Conservation (phyloP, 2,329 filamentous ascomycete genomes). For the Penicillium decumbens region DNA sequence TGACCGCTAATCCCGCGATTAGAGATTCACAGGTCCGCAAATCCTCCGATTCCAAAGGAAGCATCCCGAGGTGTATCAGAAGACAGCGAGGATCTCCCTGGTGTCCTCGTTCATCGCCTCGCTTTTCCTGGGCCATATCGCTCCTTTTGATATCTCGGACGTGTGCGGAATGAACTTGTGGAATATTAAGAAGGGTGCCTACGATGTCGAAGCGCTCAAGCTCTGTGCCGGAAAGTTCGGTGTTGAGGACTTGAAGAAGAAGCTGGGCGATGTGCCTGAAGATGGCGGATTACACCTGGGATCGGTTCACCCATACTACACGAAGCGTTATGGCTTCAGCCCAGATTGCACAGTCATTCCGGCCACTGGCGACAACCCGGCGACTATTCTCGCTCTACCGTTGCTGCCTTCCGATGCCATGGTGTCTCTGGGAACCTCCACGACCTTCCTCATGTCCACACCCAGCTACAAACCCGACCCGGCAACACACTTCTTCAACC, state of each 20-base stretch:
- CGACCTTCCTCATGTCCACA: slow-evolving; percentile 96
- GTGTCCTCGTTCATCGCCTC: slow-evolving; percentile 95
- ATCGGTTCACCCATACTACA: slow-evolving; percentile 71
- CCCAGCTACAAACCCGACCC: slow-evolving; percentile 85
- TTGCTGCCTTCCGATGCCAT: slow-evolving; percentile 86
- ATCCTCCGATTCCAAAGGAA: slow-evolving; percentile 82
- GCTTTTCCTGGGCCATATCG: slow-evolving; percentile 75
- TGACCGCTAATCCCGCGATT: background rate
- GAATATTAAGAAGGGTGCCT: slow-evolving; percentile 72
- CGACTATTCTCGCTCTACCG: slow-evolving; percentile 87
- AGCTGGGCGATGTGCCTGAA: slow-evolving; percentile 72
- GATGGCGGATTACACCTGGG: slow-evolving; percentile 81
- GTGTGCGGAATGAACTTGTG: slow-evolving; percentile 96
- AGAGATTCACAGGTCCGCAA: slow-evolving; percentile 96
- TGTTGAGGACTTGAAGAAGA: slow-evolving; percentile 62
- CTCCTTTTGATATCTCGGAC: slow-evolving; percentile 88
- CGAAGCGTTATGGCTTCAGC: slow-evolving; percentile 70
- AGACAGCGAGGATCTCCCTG: slow-evolving; percentile 80
- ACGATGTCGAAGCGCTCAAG: slow-evolving; percentile 69
- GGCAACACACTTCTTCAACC: slow-evolving; percentile 96
- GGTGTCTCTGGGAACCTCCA: slow-evolving; percentile 89
- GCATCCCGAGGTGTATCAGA: slow-evolving; percentile 73
- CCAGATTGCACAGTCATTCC: slow-evolving; percentile 70
- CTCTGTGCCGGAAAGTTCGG: slow-evolving; percentile 66
- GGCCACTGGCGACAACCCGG: slow-evolving; percentile 93